A percentile compares a stretch with the other conserved stretches of the same genome.
phyloP scores from a whole-genome alignment of 2,329 filamentous ascomycete genomes.

The Phialemoniopsis sp. region DNA sequence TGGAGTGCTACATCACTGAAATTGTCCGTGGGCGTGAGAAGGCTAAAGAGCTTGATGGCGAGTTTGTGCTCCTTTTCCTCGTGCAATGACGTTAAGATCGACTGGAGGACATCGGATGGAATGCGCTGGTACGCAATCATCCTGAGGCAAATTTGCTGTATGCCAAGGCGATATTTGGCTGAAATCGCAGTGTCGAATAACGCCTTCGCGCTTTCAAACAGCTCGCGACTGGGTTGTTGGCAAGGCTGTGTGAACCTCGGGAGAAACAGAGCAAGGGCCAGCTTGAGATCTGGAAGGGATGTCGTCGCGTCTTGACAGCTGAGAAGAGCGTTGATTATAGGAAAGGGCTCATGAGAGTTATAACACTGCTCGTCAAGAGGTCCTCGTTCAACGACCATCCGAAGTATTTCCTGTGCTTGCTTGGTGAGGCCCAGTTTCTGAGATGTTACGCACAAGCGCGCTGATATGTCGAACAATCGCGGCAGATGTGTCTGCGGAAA shows the following conservation, averaged over 20 bases:
- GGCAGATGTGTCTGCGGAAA: no score
- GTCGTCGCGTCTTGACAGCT: constrained; percentile 4
- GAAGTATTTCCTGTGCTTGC: constrained; percentile 24
- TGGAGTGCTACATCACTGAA: constrained; percentile 12
- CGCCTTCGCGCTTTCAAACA: not conserved
- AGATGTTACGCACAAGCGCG: constrained; percentile 24
- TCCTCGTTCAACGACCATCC: constrained; percentile 15
- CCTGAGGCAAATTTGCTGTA: no score
- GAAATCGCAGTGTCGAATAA: not conserved
- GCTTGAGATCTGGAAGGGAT: constrained; percentile 8
- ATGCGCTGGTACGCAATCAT: no score
- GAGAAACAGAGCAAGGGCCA: constrained; percentile 24
- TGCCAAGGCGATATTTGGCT: not conserved
- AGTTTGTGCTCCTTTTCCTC: not conserved
- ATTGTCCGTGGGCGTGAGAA: constrained; percentile 19
- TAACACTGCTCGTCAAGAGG: constrained; percentile 25
- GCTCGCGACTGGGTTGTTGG: no score
- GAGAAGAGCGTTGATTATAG: constrained; percentile 21
- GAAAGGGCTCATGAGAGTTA: constrained; percentile 26
- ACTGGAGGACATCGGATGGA: no score
- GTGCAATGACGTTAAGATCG: no score
- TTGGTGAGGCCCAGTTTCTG: constrained; percentile 21
- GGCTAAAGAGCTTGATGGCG: constrained; percentile 8
- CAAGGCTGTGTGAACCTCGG: constrained; percentile 16
- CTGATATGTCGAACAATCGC: constrained; percentile 12